Evolutionary conservation across 495 filamentous ascomycete species (phyloP), one percentile per base, ranked within the genome.

Genomic region (Lophium mytilinum): DNA sequence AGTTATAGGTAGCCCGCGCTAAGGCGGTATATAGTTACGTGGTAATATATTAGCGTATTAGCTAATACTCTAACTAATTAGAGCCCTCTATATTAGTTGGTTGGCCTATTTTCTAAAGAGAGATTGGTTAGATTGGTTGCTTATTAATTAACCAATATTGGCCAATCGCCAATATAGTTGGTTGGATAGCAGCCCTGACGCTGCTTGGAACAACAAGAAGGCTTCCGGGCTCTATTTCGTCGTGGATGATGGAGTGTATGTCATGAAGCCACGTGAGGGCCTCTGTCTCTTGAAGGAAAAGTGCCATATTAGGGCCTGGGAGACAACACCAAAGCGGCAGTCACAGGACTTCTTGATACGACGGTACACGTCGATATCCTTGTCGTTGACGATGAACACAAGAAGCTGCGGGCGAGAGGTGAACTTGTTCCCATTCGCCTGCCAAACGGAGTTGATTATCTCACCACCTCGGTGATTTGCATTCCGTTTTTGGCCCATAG

Each of bases 261-360:
- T 30, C 24, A 30, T 30, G 24, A 30, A 30, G 24, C 24, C 24
- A 30, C 24, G 24, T 6, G 24, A 30, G 24, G 24, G 24, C 24
- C 24, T 30, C 24, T 2, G 24, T 30, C 24, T 30, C 24, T 30
- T 30, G 24, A 3, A 30, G 24, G n/a, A n/a, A n/a, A n/a, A n/a
- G n/a, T n/a, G n/a, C n/a, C n/a, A n/a, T n/a, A n/a, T n/a, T n/a
- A 96, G 55, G 59, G 71, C 74, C 68, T 97, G 92, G 7, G 89
- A 86, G 10, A 85, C 75, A 52, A 89, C 73, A 17, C 85, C 89
- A 56, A 76, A 88, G n/a, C 86, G 83, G 66, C 85, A 89, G 56
- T 98, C 92, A 58, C 78, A 83, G 42, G 76, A 84, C 65, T 84
- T 85, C 80, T 98, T 98, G 59, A 96, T 77, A 0, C 85, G 81